phyloP scores from a whole-genome alignment of 2,329 filamentous ascomycete genomes.

The Arthrinium phaeospermum region DNA sequence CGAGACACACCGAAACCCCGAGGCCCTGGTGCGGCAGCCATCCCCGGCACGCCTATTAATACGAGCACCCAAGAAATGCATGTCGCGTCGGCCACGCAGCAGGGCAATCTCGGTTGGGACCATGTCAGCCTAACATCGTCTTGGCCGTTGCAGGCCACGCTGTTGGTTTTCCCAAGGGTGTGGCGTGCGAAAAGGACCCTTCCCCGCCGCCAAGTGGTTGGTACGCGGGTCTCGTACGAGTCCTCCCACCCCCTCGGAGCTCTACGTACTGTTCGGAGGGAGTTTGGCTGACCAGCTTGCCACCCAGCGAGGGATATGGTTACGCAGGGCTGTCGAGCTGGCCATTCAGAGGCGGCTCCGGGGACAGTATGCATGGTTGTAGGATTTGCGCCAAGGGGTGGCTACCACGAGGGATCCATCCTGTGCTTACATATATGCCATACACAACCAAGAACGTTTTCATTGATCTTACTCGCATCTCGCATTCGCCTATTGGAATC shows the following conservation, averaged over 20 bases:
- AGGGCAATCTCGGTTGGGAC: neutral
- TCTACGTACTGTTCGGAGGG: too few relatives aligned
- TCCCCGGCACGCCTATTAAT: neutral
- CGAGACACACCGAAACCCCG: neutral
- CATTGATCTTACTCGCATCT: neutral
- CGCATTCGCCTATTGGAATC: neutral
- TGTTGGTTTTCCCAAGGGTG: too few relatives aligned
- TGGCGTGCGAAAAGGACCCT: too few relatives aligned
- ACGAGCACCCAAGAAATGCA: neutral
- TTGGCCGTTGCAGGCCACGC: neutral
- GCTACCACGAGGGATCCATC: neutral
- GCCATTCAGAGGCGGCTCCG: neutral
- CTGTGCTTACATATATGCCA: neutral
- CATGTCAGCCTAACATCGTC: neutral
- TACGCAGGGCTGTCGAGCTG: neutral
- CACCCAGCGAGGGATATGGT: neutral
- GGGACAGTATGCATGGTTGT: too few relatives aligned
- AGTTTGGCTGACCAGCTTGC: too few relatives aligned
- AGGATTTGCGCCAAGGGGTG: neutral
- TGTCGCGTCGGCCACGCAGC: neutral
- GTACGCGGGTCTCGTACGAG: neutral
- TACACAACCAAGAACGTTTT: neutral
- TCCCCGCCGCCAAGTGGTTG: neutral
- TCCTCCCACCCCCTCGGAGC: neutral
- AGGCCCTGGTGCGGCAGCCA: neutral